Percentiles rank a stretch among this genome's conserved stretches.
Evolutionary conservation across 768 basidiomycete genomes (phyloP).

Genomic region (Hypholoma sublateritium): DNA sequence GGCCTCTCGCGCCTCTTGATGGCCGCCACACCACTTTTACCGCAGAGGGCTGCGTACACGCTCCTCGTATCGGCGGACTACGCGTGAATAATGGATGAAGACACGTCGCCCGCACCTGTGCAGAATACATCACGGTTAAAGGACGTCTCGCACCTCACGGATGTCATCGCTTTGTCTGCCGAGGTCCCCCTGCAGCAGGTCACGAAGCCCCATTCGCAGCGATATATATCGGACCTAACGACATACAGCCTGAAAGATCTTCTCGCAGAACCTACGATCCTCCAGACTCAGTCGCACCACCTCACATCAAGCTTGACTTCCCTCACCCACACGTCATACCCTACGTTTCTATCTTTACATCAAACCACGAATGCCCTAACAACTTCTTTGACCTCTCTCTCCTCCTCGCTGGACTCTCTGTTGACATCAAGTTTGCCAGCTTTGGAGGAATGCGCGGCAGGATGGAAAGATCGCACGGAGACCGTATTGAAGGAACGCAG

Average conservation of each 20-base stretch:
- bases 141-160: constrained; percentile 31
- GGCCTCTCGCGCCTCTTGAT: neutral
- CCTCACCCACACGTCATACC: constrained; percentile 88
- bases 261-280: constrained; percentile 68
- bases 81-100: constrained; percentile 11
- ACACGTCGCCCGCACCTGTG: constrained; percentile 12
- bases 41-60: no score
- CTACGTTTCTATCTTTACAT: constrained; percentile 89
- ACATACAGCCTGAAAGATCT: constrained; percentile 67
- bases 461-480: constrained; percentile 75
- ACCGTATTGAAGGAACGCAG: constrained; percentile 71
- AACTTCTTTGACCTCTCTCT: constrained; percentile 71
- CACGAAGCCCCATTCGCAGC: constrained; percentile 30
- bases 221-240: constrained; percentile 67
- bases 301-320: constrained; percentile 88
- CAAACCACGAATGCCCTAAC: constrained; percentile 73
- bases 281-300: constrained; percentile 83
- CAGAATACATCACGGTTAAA: constrained; percentile 26
- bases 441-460: constrained; percentile 69
- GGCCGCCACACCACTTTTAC: neutral
- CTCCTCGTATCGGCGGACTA: no score
- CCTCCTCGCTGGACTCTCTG: constrained; percentile 69
- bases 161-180: constrained; percentile 32
- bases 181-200: constrained; percentile 24
- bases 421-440: constrained; percentile 69